Base-by-base conservation (phyloP, 208 protist species). In the Wallacemonas sp. region DNA sequence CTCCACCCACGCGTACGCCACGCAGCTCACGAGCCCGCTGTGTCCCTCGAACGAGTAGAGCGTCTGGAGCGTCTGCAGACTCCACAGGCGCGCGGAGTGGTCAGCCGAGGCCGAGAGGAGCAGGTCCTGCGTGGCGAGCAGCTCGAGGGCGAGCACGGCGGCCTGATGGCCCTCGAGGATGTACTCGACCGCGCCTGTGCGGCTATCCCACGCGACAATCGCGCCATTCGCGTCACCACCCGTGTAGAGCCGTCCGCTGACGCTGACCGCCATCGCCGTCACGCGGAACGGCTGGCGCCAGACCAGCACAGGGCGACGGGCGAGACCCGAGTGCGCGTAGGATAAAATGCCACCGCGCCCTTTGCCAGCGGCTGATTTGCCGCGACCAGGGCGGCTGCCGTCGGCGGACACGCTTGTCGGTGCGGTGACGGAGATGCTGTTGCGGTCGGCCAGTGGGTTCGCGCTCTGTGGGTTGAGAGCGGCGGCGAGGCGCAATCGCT, bases 161-260 rank as follows among this genome's bases (percentile, higher is more conserved):
- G 65, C 81, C 18, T 61, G 64, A 57, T 83, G 76, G 0, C 80
- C 76, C 29, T 67, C 46, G 23, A 87, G 72, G 2, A 23, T 48
- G 49, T 67, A 72, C 33, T 84, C 74, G 2, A 46, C 48, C 7
- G 42, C 38, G 4, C 81, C 81, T 0, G 68, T 86, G 57, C 81
- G 74, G 76, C 75, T 57, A 61, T 86, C 81, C 67, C 72, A 82
- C 32, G 82, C 67, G 23, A 70, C 66, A 36, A 86, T 82, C 33
- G 65, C 38, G 14, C 81, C 77, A 14, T 49, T 54, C 1, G 63
- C 44, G 57, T 72, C 74, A 2, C 81, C 81, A 33, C 74, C 77
- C 23, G 71, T 72, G 25, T 78, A 70, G 18, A 87, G 23, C 7
- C 77, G 57, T n/a, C 81, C 81, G 18, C 77, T 75, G 18, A 71